Base-by-base conservation (phyloP, 2,329 filamentous ascomycete genomes). In the Scedosporium aurantiacum region DNA sequence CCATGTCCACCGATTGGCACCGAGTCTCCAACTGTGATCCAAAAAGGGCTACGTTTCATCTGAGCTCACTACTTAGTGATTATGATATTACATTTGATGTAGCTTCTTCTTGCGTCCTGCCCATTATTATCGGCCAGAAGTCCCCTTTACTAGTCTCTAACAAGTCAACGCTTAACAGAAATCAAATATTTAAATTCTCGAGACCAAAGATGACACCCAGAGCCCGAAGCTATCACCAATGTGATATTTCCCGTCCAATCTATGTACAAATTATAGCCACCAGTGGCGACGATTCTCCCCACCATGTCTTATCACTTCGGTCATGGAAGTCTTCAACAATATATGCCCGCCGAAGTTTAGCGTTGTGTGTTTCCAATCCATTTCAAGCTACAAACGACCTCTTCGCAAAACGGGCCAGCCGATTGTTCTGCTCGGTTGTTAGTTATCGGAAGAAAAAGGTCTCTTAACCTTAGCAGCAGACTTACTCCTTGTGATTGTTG, bases 401-500 rank as follows among this genome's bases (percentile, higher is more conserved):
- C 50, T 54, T 54, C 23, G 50, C 50, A 23, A 54, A 23, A 23
- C 50, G 18, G 23, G 50, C 50, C 50, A 54, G 23, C 18, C 50
- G 50, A 23, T 54, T 54, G 50, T 54, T 54, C 50, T 54, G 10
- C n/a, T 21, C 16, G n/a, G 18, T 7, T 18, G 43, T 47, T 47
- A 47, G 43, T 47, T 7, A n/a, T 7, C 14, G 43, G 5, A 21
- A 21, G 5, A 47, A 47, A 14, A 14, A 21, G 5, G 7, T 18
- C 18, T 47, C 8, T 47, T 21, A 6, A 6, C 2, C 43, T 47
- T 47, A 21, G 43, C 8, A 3, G 21, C 23, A 5, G 23, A 54
- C 50, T 54, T 25, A 54, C 50, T 23, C 50, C 50, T 54, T 57
- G 55, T n/a, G 55, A 57, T 41, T 57, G 55, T 40, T 37, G 37